Evolutionary conservation across 148 eudicot species (phyloP), one percentile per base, ranked within the genome.

Genomic region (Silene conica): DNA sequence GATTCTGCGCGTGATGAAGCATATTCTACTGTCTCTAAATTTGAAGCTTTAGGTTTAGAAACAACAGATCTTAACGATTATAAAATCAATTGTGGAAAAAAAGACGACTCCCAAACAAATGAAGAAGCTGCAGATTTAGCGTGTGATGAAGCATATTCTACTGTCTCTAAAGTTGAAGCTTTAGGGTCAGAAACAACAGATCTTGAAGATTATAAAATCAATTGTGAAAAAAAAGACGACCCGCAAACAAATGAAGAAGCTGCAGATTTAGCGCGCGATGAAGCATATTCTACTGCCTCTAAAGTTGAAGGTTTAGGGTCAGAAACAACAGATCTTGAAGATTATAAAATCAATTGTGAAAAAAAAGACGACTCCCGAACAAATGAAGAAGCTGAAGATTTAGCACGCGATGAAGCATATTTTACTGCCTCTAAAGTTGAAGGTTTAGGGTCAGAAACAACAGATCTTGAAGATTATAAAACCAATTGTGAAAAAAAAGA

Each of bases 321-420:
- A 38, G 43, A 66, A 71, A 73, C 79, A 71, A 18, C 3, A 52
- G 63, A 63, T n/a, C 25, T 50, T 56, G 65, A 46, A 19, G n/a
- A 19, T 10, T 5, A 5, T 41, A 2, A 45, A 38, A 38, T 38
- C 48, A 72, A 26, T 66, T 31, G n/a, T 67, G 76, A 45, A 68
- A 20, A 78, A 67, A 63, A 67, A 31, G 34, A 31, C 65, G 54
- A 50, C 34, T 48, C 14, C 15, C 15, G 1, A 48, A 48, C 11
- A 48, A 48, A 48, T 48, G 54, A 48, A 48, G 55, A 62, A 23
- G 38, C 6, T 25, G 66, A 4, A 28, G 45, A 62, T 63, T 72
- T 75, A 45, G 77, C 72, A 16, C 25, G 34, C 60, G 50, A 61
- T 54, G 25, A 76, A 26, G 74, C 15, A 69, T 64, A 57, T 69